A percentile compares a stretch with the other conserved stretches of the same genome.
Conservation (phyloP, 176 grass and related monocot genomes). For the Cenchrus purpureus region DNA sequence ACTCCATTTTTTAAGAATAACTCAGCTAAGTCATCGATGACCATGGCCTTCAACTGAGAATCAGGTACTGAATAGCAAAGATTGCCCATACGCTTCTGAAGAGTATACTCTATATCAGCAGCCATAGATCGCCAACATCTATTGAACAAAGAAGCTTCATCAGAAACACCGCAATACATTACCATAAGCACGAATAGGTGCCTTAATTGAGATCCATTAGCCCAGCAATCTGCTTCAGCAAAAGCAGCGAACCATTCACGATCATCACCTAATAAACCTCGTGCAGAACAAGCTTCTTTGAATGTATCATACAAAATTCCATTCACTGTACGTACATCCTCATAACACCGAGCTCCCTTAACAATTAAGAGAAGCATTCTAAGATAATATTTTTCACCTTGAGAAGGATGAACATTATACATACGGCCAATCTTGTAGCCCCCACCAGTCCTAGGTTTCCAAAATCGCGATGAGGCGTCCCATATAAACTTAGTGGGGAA, state of each 20-base stretch:
- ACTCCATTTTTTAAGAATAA: too few species aligned
- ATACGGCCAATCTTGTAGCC: neutral
- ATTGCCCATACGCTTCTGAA: neutral
- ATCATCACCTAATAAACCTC: neutral
- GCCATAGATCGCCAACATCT: neutral
- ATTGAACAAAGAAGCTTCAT: neutral
- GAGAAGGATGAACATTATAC: slow-evolving; percentile 14
- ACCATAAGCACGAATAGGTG: too few species aligned
- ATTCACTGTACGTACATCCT: neutral
- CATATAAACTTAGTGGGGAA: neutral
- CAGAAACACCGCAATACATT: neutral
- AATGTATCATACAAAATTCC: neutral
- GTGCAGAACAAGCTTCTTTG: neutral
- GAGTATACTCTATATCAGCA: neutral
- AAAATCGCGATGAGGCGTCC: neutral
- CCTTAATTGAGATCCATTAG: too few species aligned
- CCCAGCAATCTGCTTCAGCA: too few species aligned
- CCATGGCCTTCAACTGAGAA: neutral
- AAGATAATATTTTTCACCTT: slow-evolving; percentile 12
- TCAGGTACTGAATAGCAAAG: neutral
- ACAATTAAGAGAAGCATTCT: neutral
- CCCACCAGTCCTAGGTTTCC: too few species aligned
- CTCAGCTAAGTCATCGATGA: neutral
- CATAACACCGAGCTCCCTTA: neutral
- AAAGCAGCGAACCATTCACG: neutral